Base-by-base conservation (phyloP, 805 yeast species). In the Kuraishia capsulata region DNA sequence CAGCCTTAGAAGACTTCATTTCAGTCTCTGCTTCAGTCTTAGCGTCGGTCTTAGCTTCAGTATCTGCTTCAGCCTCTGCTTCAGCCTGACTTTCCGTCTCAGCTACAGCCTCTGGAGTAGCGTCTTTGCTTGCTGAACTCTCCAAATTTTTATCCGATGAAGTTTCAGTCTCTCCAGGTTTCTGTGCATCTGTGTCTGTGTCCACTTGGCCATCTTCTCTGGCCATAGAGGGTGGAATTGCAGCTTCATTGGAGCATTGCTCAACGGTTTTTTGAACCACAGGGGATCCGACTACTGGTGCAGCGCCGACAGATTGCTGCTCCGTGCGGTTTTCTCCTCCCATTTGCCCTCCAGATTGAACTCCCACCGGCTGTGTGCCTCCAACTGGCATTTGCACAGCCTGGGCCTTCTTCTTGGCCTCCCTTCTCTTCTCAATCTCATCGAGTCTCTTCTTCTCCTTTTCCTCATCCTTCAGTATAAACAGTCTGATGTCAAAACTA, bases 391-490 rank as follows among this genome's bases (percentile, higher is more conserved):
- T 19, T 33, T 13, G 20, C 26, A 18, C 17, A 34, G 14, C 39
- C 35, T 40, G 31, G 17, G 31, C 52, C 44, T 33, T 43, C 44
- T 25, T 47, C 40, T 29, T 29, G 16, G 17, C 32, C 38, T 35
- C 36, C 21, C 28, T 44, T 39, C 39, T 54, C 31, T 52, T 44
- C 45, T 60, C 57, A 9, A 46, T 26, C 30, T 59, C 62, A 32
- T 50, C 59, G 18, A 46, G 48, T 41, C 63, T 38, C 25, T 64
- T 54, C 46, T 60, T 65, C 44, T 79, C 86, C 19, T 72, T 66
- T 30, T 76, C 73, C 30, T 86, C 95, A 49, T 88, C 95, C 50
- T 85, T 84, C 38, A 87, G 73, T n/a, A 87, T 79, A 58, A 84
- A 92, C 24, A 92, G 57, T 43, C 94, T 64, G 2, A 82, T 70